Evolutionary conservation across 306 rosid genomes (phyloP), one percentile per base, ranked within the genome.

Genomic region (Prunus mume): DNA sequence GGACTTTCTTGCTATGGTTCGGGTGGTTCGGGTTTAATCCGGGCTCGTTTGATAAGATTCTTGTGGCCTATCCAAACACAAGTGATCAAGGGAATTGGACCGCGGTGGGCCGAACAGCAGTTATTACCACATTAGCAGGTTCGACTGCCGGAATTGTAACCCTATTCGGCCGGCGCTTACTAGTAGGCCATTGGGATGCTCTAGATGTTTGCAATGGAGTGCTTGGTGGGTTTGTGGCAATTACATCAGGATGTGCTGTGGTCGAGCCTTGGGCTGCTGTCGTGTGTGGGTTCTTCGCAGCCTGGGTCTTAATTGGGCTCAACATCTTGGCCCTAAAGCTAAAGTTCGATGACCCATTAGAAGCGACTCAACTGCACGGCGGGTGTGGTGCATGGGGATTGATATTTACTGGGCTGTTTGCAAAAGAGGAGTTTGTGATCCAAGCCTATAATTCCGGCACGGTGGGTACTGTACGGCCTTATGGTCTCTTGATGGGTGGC

Each of bases 21-120:
- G 97, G 96, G 8, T 92, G 96, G 96, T 92, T 90, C 0, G 96
- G 90, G 41, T 92, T 92, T 56, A 92, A 92, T 8, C 96, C 93
- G 0, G 93, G 90, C 1, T 92, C 93, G 0, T 90, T 92, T 17
- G 81, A 83, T 10, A 82, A 82, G 60, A 90, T 88, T 63, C 45
- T 85, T 0, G 93, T 88, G 67, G 63, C 90, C 0, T 89, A 89
- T 58, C 93, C 89, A 0, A 14, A 13, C 34, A 79, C 86, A 0
- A 49, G 60, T 0, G 1, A 69, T 32, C 76, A 83, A 38, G 95
- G 93, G 3, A 88, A 90, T 52, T 89, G 97, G 97, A 91, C 88
- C 4, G 81, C 85, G 0, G 79, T 86, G 4, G 90, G 90, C 1
- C 85, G 91, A 0, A 88, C 92, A 0, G 93, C 90, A 0, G 88